A percentile compares a stretch with the other conserved stretches of the same genome.
These are phyloP conservation scores for Colletotrichum tanaceti DNA, from an alignment of 2,329 filamentous ascomycete genomes.

Conservation along the genomic window DNA sequence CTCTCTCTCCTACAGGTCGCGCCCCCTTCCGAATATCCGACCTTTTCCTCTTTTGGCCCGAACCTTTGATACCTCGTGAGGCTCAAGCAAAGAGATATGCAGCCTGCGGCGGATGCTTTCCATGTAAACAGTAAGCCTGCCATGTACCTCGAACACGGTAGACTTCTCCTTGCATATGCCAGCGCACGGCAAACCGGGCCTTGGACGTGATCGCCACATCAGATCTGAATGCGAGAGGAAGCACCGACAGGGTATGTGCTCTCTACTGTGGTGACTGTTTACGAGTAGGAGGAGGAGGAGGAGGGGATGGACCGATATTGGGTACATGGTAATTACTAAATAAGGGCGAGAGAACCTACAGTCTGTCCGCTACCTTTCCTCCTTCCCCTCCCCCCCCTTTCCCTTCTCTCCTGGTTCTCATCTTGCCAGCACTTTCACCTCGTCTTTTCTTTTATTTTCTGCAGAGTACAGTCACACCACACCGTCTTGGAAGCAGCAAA, in stretches of 20 bases:
- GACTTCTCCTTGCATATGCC: slow-evolving; percentile 28
- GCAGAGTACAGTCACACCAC: slow-evolving; percentile 7
- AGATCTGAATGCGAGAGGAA: neutral
- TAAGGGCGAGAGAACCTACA: slow-evolving; percentile 32
- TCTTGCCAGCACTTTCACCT: slow-evolving; percentile 14
- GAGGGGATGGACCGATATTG: too few relatives aligned
- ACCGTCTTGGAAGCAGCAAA: slow-evolving; percentile 26
- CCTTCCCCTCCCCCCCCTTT: too few relatives aligned
- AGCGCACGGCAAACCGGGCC: slow-evolving; percentile 33
- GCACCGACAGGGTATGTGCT: slow-evolving; percentile 24
- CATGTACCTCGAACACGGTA: slow-evolving; percentile 33
- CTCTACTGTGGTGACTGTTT: too few relatives aligned
- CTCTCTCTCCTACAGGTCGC: neutral
- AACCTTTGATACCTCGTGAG: slow-evolving; percentile 30
- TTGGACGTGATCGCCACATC: slow-evolving; percentile 25
- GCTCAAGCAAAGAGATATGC: slow-evolving; percentile 17
- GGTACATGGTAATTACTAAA: slow-evolving; percentile 38
- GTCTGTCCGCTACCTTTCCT: neutral
- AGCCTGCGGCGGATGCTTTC: slow-evolving; percentile 15
- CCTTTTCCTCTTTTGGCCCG: slow-evolving; percentile 9
- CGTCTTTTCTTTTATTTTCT: neutral
- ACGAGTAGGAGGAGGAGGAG: too few relatives aligned
- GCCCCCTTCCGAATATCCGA: neutral
- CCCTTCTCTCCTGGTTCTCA: neutral
- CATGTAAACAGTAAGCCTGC: slow-evolving; percentile 3